These are phyloP conservation scores for Pichia paraexigua DNA, from an alignment of 805 yeast species.

Conservation along the genomic window DNA sequence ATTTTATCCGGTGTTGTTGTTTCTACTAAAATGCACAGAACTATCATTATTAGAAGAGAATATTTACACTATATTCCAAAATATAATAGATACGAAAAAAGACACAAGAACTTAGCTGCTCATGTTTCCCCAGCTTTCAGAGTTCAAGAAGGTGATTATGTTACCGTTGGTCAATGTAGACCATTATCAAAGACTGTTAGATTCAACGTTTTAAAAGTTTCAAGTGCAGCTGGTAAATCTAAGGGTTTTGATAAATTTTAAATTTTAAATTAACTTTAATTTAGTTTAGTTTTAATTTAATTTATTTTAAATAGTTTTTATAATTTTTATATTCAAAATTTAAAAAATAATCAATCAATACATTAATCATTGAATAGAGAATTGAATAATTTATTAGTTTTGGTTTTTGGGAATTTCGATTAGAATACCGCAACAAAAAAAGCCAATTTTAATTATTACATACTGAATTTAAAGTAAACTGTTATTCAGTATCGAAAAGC, in stretches of 20 bases:
- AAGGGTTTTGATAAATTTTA: conserved; percentile 97
- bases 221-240: conserved; percentile 78
- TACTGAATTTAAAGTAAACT: no score
- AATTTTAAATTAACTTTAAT: conserved; percentile 23
- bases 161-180: conserved; percentile 99
- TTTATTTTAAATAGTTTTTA: background rate
- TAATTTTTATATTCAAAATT: background rate
- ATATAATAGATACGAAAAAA: conserved; percentile 99
- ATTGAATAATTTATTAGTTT: no score
- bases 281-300: background rate
- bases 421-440: no score
- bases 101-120: conserved; percentile 99
- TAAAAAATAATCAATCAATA: background rate
- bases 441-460: no score
- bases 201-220: conserved; percentile 97
- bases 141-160: conserved; percentile 97
- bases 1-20: conserved; percentile 99
- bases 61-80: conserved; percentile 99
- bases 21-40: conserved; percentile 99
- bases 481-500: no score
- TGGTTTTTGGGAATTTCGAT: no score
- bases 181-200: conserved; percentile 99
- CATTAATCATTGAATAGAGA: background rate
- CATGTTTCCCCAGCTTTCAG: conserved; percentile 99
- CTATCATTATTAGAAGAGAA: conserved; percentile 99